Base-by-base conservation (phyloP, 805 yeast genomes). In the Lipomyces japonicus region DNA sequence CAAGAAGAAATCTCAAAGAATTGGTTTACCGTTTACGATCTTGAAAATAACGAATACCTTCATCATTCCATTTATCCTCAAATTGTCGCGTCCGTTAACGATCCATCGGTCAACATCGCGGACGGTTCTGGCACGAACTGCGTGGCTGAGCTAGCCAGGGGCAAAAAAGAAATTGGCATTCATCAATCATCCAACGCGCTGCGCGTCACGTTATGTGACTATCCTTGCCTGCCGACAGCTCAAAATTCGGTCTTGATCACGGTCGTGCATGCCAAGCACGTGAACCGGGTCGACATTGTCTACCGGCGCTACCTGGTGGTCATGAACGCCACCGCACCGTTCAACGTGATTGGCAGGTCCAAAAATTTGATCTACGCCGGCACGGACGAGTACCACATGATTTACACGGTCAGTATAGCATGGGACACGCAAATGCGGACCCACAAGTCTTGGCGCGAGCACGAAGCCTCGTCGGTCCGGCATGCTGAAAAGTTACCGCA, bases 241-340 rank as follows among this genome's bases (percentile, higher is more conserved):
- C 30, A 46, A 10, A 46, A 46, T 21, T 42, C 50, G 7, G 50
- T 46, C 22, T 25, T 46, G 12, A 18, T 46, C 12, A 19, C 45
- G 35, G 32, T 46, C 32, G 46, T 44, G 18, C 50, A 46, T 24
- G 40, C 26, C 26, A 46, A 46, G 38, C 38, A 25, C 26, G 32
- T 34, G 7, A 19, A 35, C n/a, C 14, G 24, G 3, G 16, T 23
- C 28, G 50, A 46, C 34, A 32, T 46, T 12, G 21, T 41, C 23
- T 46, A 46, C 38, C 36, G 36, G 22, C 40, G 50, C 4, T 43
- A 46, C 12, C 22, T 42, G 23, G 49, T 46, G 12, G 46, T 46
- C 14, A 46, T 46, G 50, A 43, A 46, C 19, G 42, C 48, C 18
- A 42, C 50, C 25, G 50, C 50, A 14, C 50, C 50, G 25, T 46